Evolutionary conservation across 768 basidiomycete species (phyloP), one percentile per base, ranked within the genome.

Genomic region (Suillus tomentosus): DNA sequence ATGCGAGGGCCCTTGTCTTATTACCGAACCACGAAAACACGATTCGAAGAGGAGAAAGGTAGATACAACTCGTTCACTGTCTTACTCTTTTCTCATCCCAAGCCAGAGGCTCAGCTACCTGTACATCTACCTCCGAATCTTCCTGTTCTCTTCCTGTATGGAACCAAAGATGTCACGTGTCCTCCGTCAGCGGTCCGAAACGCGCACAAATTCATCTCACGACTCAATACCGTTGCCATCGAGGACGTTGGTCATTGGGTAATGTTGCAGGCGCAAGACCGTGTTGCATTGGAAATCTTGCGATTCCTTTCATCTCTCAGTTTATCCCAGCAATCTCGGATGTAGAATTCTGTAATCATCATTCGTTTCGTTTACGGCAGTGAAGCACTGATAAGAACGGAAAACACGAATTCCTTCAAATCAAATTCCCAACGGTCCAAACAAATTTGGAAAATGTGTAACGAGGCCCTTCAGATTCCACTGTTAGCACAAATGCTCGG

Each of bases 1-100:
- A 86, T 94, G 85, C 79, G 80, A 22, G 90, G 89, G 2, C 89
- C 91, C 3, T 73, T 92, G n/a, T 90, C 89, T 63, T 94, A 91
- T 71, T 93, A 92, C 67, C 84, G 90, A 39, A 91, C 89, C 2
- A 73, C 78, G 14, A 80, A 80, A 64, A 64, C 79, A 64, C 83
- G 89, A n/a, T 84, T 83, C 70, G 84, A 91, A 19, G 92, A 94
- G 73, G 89, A 92, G 69, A 68, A 67, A 69, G 77, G 81, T 77
- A 22, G n/a, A 50, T 24, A 62, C 55, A 10, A 19, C 5, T 24
- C 39, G 39, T 19, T 37, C 57, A 45, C 2, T 27, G 27, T 5
- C n/a, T 17, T 50, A 51, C 24, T 53, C 14, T 54, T 37, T 55
- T 60, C 11, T 48, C 66, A 37, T 15, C 9, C 22, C 37, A 40